Evolutionary conservation across 495 filamentous ascomycete species (phyloP).

Genomic region (Tuber melanosporum): DNA sequence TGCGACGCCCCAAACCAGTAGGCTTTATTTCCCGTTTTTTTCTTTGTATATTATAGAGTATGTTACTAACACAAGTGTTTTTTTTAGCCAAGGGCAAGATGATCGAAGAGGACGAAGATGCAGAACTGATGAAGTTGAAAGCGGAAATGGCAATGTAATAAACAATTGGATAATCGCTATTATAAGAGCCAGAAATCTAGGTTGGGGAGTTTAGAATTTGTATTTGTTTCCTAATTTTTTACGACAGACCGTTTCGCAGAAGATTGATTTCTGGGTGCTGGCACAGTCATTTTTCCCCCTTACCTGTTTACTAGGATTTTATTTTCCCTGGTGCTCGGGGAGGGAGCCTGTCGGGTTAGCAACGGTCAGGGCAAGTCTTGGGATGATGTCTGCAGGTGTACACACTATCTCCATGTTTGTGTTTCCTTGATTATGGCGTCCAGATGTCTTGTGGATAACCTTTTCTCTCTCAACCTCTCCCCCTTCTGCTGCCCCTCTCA

Average conservation of each 20-base stretch:
- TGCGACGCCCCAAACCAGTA: conserved; percentile 54
- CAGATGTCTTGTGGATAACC: background rate
- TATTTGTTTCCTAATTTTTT: conserved; percentile 20
- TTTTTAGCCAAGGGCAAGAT: conserved; percentile 53
- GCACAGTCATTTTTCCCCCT: conserved; percentile 15
- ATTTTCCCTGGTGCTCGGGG: background rate
- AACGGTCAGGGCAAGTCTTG: background rate
- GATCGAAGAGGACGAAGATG: conserved; percentile 82
- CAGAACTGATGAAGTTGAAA: conserved; percentile 84
- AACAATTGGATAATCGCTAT: conserved; percentile 10
- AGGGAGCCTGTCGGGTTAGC: background rate
- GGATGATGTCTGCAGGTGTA: background rate
- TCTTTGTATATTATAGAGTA: conserved; percentile 4
- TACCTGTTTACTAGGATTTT: background rate
- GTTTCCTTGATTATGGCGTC: background rate
- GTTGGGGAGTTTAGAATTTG: conserved; percentile 26
- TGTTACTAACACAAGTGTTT: conserved; percentile 38
- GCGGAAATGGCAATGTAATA: conserved; percentile 94
- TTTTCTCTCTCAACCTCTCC: background rate
- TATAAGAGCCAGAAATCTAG: background rate
- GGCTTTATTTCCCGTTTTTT: conserved; percentile 58
- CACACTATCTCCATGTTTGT: background rate
- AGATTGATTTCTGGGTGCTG: conserved; percentile 3
- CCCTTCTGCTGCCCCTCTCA: background rate
- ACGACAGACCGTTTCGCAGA: background rate